Base-by-base conservation (phyloP, 2,329 filamentous ascomycete species). In the Botrytis cinerea region DNA sequence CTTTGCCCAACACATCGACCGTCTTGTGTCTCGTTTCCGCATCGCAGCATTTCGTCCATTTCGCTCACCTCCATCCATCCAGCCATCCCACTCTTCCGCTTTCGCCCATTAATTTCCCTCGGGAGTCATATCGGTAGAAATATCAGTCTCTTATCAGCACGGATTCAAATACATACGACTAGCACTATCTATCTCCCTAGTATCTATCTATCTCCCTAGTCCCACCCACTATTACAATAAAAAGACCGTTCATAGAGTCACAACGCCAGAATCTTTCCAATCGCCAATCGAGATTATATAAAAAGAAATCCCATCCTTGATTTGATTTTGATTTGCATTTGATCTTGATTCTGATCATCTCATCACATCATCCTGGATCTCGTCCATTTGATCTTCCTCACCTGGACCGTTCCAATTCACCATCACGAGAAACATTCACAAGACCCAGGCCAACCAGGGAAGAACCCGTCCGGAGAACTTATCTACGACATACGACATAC, bases 391-490 rank as follows among this genome's bases (percentile, higher is more conserved):
- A 45, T 54, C 67, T 12, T 35, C 32, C 70, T 57, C 45, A 43
- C 32, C 70, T 71, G 70, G 48, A 43, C 71, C 40, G 14, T 45
- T 59, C 59, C 28, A 54, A 40, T 62, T 32, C 32, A 38, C 14
- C n/a, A 69, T 73, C 71, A 73, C 71, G 71, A 69, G 51, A 63
- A 61, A 61, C 54, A 69, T 45, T 62, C 71, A 68, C 71, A 73
- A 69, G 71, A 73, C 71, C 71, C 35, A 48, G 32, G 14, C 54
- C 25, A 12, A 40, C 57, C 18, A 22, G 40, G 32, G 46, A 18
- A 48, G 62, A n/a, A 32, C 45, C 60, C 57, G 57, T 67, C 43
- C 16, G 22, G 20, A 45, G 45, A 46, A 70, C 51, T 35, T 16
- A 7, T 7, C 48, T n/a, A n/a, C 25, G 10, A 45, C 45, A 20